Evolutionary conservation across 495 filamentous ascomycete species (phyloP).

Genomic region (Apiosordaria backusii): DNA sequence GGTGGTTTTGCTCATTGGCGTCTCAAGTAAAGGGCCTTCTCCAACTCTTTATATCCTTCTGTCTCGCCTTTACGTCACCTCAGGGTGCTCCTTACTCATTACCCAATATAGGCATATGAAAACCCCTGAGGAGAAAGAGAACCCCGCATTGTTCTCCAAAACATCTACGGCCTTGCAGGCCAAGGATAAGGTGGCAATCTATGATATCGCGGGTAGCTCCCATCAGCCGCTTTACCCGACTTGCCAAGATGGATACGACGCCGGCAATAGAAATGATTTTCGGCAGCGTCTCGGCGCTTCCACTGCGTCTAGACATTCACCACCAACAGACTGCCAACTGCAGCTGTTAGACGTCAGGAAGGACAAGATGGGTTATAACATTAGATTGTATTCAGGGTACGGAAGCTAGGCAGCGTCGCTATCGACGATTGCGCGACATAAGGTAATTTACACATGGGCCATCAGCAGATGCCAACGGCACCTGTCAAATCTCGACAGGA

Average conservation of each 20-base stretch:
- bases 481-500: too few species aligned
- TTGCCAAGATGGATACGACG: background rate
- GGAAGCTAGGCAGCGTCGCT: background rate
- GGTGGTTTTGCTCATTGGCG: too few species aligned
- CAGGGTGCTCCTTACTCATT: too few species aligned
- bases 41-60: background rate
- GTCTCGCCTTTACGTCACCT: background rate
- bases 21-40: background rate
- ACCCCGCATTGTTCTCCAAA: background rate
- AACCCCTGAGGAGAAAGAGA: background rate
- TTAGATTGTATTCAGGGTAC: too few species aligned
- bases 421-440: background rate
- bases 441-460: too few species aligned
- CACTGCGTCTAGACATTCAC: too few species aligned
- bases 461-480: too few species aligned
- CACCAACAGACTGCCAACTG: too few species aligned
- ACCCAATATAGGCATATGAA: background rate
- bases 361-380: background rate
- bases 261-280: background rate
- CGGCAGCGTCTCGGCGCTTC: background rate
- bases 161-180: too few species aligned
- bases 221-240: slow-evolving; percentile 8
- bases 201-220: background rate
- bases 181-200: background rate
- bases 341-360: background rate